Conservation (phyloP, 352 stramenopile genomes). For the Pythium utonaiense region DNA sequence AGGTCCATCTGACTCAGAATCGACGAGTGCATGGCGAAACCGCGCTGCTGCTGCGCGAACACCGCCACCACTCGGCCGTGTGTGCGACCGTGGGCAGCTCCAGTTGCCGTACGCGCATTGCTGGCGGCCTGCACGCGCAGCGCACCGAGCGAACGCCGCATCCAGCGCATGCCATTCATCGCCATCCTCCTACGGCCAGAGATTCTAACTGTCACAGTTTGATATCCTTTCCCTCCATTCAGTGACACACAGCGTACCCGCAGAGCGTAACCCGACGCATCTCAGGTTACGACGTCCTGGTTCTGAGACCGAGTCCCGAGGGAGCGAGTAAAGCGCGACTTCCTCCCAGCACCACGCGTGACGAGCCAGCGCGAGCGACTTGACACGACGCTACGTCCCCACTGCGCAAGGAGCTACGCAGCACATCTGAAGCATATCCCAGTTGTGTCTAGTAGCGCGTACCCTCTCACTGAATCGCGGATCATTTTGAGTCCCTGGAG, state of each 20-base stretch:
- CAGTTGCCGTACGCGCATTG: not conserved
- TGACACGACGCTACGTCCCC: no score
- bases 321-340: no score
- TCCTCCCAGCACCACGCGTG: not conserved
- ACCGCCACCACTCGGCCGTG: not conserved
- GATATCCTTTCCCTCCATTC: not conserved
- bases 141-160: slow-evolving; percentile 3
- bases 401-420: not conserved
- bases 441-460: not conserved
- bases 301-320: no score
- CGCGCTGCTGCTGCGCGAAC: slow-evolving; percentile 27
- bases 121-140: not conserved
- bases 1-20: slow-evolving; percentile 73
- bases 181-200: no score
- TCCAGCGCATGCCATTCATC: slow-evolving; percentile 21
- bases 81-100: no score
- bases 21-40: slow-evolving; percentile 66
- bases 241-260: not conserved
- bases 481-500: not conserved
- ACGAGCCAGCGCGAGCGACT: not conserved
- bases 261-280: not conserved
- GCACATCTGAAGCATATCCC: not conserved
- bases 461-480: not conserved
- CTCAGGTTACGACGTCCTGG: not conserved
- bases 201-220: no score